phyloP scores from a whole-genome alignment of 331 rosid species.

The Erythrophleum ivorense region DNA sequence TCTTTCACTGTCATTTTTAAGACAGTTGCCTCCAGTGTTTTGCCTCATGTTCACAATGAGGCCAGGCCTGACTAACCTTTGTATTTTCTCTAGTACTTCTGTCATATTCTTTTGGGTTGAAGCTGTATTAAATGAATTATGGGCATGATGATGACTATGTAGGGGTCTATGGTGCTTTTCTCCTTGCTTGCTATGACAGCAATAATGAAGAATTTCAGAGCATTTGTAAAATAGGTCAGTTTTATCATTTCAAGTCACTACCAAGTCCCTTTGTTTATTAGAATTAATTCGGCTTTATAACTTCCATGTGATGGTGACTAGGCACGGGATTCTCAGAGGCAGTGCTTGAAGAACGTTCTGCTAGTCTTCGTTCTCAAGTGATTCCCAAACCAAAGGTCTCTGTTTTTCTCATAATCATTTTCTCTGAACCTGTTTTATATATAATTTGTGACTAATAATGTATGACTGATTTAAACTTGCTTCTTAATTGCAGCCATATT shows the following conservation, averaged over 20 bases:
- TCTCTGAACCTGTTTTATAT: constrained; percentile 2
- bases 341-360: constrained; percentile 77
- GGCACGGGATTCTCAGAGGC: constrained; percentile 90
- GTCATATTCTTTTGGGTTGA: constrained; percentile 32
- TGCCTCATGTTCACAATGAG: constrained; percentile 9
- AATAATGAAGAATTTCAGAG: constrained; percentile 85
- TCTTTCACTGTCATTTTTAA: constrained; percentile 2
- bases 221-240: constrained; percentile 90
- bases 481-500: constrained; percentile 66
- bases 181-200: constrained; percentile 84
- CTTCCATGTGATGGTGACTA: constrained; percentile 40
- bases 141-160: constrained; percentile 44
- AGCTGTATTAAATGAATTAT: constrained; percentile 24
- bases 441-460: neutral
- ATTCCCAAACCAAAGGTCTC: constrained; percentile 83
- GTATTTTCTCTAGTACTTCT: constrained; percentile 32
- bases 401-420: constrained; percentile 26
- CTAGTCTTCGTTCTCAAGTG: constrained; percentile 73
- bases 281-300: constrained; percentile 38
- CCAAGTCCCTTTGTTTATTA: constrained; percentile 20
- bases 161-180: constrained; percentile 96
- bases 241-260: constrained; percentile 29
- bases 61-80: constrained; percentile 13
- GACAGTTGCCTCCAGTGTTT: neutral
- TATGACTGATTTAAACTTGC: constrained; percentile 24